phyloP scores from a whole-genome alignment of 2,329 filamentous ascomycete species.

The Fusarium anguioides region DNA sequence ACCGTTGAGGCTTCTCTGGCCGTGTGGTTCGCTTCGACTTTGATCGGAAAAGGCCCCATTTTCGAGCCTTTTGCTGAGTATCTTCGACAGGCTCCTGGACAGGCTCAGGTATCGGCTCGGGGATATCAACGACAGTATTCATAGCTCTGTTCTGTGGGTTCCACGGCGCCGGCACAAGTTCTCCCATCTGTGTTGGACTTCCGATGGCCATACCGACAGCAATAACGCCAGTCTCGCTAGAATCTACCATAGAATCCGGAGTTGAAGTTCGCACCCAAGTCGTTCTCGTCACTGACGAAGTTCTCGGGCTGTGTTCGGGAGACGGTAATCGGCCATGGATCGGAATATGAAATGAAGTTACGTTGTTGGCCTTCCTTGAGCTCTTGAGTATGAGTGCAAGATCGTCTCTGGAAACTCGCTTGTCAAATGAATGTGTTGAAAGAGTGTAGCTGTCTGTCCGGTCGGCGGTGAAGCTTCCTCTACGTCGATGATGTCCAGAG shows the following conservation, averaged over 20 bases:
- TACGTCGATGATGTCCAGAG: constrained; percentile 37
- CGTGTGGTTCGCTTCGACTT: constrained; percentile 49
- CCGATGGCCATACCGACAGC: constrained; percentile 80
- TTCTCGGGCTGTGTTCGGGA: constrained; percentile 55
- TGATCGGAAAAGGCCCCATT: constrained; percentile 68
- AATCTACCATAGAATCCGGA: constrained; percentile 56
- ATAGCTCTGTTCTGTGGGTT: constrained; percentile 45
- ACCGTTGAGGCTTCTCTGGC: constrained; percentile 37
- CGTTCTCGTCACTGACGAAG: constrained; percentile 44
- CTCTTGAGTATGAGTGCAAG: constrained; percentile 48
- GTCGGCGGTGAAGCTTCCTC: constrained; percentile 41
- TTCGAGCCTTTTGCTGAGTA: constrained; percentile 62
- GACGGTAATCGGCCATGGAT: constrained; percentile 57
- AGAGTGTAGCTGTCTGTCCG: constrained; percentile 26
- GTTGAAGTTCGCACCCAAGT: constrained; percentile 55
- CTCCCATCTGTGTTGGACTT: constrained; percentile 67
- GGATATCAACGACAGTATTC: constrained; percentile 36
- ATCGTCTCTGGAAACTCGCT: constrained; percentile 60
- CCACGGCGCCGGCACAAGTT: constrained; percentile 42
- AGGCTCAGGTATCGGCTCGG: constrained; percentile 28
- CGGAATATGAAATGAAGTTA: constrained; percentile 55
- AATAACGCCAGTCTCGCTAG: constrained; percentile 44
- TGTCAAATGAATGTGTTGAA: constrained; percentile 45
- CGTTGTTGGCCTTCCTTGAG: constrained; percentile 48
- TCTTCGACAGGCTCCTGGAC: constrained; percentile 31